A percentile compares a stretch with the other conserved stretches of the same genome.
Conservation (phyloP, 2,329 filamentous ascomycete genomes). For the Pezicula radicicola region DNA sequence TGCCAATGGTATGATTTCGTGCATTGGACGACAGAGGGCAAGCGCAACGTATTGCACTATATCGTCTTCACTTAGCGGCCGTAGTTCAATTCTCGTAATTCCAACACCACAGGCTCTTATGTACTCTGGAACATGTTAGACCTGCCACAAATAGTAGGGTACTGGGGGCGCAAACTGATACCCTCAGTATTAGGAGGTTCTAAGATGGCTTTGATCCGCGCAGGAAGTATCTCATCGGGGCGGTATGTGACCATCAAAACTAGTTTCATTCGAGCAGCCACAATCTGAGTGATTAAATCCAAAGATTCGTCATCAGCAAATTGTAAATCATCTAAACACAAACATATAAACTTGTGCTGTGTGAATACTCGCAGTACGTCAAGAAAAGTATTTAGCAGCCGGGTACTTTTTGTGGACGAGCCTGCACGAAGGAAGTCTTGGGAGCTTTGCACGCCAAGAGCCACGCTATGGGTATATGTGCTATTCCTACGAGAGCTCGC, state of each 20-base stretch:
- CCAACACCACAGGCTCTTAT: slow-evolving; percentile 44
- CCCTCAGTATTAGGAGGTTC: slow-evolving; percentile 52
- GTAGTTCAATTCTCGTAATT: slow-evolving; percentile 68
- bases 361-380: slow-evolving; percentile 83
- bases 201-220: slow-evolving; percentile 52
- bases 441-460: slow-evolving; percentile 45
- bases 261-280: slow-evolving; percentile 75
- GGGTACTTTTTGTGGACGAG: slow-evolving; percentile 60
- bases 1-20: slow-evolving; percentile 73
- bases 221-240: slow-evolving; percentile 60
- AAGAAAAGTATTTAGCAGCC: slow-evolving; percentile 83
- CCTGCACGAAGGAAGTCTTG: slow-evolving; percentile 60
- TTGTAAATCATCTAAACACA: slow-evolving; percentile 86
- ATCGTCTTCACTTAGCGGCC: slow-evolving; percentile 73
- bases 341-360: slow-evolving; percentile 80
- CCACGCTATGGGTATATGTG: slow-evolving; percentile 14
- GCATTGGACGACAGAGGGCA: slow-evolving; percentile 71
- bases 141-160: slow-evolving; percentile 4
- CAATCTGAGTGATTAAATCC: slow-evolving; percentile 78
- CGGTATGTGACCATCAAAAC: slow-evolving; percentile 74
- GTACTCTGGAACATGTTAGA: slow-evolving; percentile 25
- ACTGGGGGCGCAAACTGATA: slow-evolving; percentile 30
- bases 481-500: slow-evolving; percentile 20
- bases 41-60: slow-evolving; percentile 79
- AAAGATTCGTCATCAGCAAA: slow-evolving; percentile 86